Evolutionary conservation across 2,329 filamentous ascomycete species (phyloP).

Genomic region (Talaromyces rugulosus): DNA sequence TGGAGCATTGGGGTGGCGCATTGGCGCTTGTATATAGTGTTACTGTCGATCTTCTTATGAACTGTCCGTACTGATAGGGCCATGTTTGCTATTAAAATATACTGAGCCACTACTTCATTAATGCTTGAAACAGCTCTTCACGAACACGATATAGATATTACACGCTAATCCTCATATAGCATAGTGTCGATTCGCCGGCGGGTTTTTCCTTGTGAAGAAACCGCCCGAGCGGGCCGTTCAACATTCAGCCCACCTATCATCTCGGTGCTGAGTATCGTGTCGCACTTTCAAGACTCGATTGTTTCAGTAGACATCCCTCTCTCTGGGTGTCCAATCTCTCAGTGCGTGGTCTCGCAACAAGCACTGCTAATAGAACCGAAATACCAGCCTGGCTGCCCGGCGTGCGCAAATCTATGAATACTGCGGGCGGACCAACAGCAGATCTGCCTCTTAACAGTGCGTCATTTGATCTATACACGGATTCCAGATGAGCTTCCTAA

Average conservation of each 20-base stretch:
- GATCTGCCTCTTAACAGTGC: not conserved
- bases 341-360: not conserved
- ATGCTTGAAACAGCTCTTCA: too few species aligned
- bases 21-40: slow-evolving; percentile 2
- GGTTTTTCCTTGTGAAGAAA: not conserved
- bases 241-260: not conserved
- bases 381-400: not conserved
- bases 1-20: slow-evolving; percentile 1
- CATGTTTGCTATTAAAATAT: not conserved
- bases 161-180: not conserved
- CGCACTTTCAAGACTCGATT: not conserved
- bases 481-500: not conserved
- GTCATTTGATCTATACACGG: not conserved
- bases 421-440: not conserved
- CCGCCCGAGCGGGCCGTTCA: too few species aligned
- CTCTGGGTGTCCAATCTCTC: not conserved
- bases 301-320: not conserved
- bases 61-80: not conserved
- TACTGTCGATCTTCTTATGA: not conserved
- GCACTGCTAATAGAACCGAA: not conserved
- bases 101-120: too few species aligned
- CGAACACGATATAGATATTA: too few species aligned
- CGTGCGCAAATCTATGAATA: not conserved
- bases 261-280: not conserved
- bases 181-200: not conserved